Evolutionary conservation across 805 yeast species (phyloP).

Genomic region (Cyberlindnera bimundalis): DNA sequence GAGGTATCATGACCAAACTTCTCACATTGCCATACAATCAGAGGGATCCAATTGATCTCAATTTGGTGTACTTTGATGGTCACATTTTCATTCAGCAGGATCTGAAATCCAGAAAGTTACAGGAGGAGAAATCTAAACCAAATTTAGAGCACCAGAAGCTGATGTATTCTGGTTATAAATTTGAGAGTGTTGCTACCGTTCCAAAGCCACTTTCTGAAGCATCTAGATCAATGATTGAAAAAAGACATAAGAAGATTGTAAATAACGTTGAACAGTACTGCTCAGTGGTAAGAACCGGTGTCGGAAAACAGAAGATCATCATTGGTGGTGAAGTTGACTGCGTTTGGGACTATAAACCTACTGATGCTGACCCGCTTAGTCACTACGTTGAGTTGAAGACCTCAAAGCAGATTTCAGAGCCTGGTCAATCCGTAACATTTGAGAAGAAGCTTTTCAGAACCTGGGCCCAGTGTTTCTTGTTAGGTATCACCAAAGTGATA

Average conservation of each 20-base stretch:
- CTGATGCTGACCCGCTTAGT: slow-evolving; percentile 37
- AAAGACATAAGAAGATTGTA: slow-evolving; percentile 55
- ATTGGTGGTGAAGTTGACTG: slow-evolving; percentile 93
- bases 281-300: slow-evolving; percentile 79
- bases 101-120: slow-evolving; percentile 23
- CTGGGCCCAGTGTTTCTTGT: slow-evolving; percentile 92
- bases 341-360: slow-evolving; percentile 76
- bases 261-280: slow-evolving; percentile 75
- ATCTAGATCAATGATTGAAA: slow-evolving; percentile 64
- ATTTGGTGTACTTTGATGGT: slow-evolving; percentile 70
- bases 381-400: slow-evolving; percentile 90
- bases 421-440: slow-evolving; percentile 57
- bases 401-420: slow-evolving; percentile 49
- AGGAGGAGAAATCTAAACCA: slow-evolving; percentile 27
- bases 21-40: slow-evolving; percentile 62
- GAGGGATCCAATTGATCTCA: slow-evolving; percentile 55
- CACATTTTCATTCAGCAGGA: slow-evolving; percentile 58
- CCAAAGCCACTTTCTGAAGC: slow-evolving; percentile 71
- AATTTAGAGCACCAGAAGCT: slow-evolving; percentile 36
- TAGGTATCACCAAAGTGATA: slow-evolving; percentile 77
- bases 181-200: slow-evolving; percentile 75
- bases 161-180: slow-evolving; percentile 75
- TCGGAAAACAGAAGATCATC: slow-evolving; percentile 65
- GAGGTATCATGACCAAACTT: slow-evolving; percentile 79
- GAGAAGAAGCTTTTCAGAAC: slow-evolving; percentile 74